Conservation (phyloP, 305 asterid genomes). For the Monarda citriodora region DNA sequence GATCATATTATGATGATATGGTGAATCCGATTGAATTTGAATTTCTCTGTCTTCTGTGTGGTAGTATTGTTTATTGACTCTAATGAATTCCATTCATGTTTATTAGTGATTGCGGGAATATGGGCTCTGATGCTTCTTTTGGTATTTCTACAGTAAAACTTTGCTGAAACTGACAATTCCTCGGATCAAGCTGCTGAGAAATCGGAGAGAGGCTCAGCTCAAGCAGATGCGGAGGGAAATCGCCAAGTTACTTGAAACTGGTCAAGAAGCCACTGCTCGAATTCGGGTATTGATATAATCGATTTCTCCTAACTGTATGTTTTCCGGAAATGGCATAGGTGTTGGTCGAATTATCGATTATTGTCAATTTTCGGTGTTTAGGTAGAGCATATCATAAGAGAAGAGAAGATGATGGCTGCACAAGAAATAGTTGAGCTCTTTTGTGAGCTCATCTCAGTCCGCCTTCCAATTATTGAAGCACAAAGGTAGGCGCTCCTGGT, state of each 20-base stretch:
- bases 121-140: slow-evolving; percentile 14
- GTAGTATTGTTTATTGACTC: not conserved
- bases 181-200: slow-evolving; percentile 88
- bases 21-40: slow-evolving; percentile 10
- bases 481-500: slow-evolving; percentile 58
- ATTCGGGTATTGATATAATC: slow-evolving; percentile 59
- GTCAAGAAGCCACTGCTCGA: slow-evolving; percentile 99
- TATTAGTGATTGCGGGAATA: slow-evolving; percentile 8
- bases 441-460: slow-evolving; percentile 84
- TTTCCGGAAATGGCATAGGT: slow-evolving; percentile 9
- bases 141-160: slow-evolving; percentile 65
- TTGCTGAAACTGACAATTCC: slow-evolving; percentile 87
- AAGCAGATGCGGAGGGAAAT: slow-evolving; percentile 95
- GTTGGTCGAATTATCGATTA: not conserved
- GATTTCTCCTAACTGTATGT: not conserved
- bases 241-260: slow-evolving; percentile 96
- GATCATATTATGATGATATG: not conserved
- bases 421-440: slow-evolving; percentile 97
- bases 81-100: slow-evolving; percentile 10
- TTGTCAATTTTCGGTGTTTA: slow-evolving; percentile 23
- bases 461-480: slow-evolving; percentile 92
- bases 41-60: not conserved
- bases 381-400: slow-evolving; percentile 98
- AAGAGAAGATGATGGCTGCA: slow-evolving; percentile 99
- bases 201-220: slow-evolving; percentile 90